Evolutionary conservation across 495 filamentous ascomycete genomes (phyloP), one percentile per base, ranked within the genome.

Genomic region (Trichoderma orchidacearum): DNA sequence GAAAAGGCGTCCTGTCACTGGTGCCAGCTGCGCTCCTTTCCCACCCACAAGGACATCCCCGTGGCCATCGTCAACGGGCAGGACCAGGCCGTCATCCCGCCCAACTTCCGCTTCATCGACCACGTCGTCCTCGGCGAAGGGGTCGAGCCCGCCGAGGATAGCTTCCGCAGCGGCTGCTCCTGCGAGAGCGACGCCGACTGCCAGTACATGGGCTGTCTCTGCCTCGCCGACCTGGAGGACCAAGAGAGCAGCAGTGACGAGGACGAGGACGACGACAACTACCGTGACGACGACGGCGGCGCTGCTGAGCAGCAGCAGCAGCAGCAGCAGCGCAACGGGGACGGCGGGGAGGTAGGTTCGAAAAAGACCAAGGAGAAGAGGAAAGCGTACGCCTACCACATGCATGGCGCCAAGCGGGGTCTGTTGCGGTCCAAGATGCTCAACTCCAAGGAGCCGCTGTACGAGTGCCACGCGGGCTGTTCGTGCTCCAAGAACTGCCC

Each of bases 391-490:
- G 74, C 75, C 0, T 80, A 80, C 54, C 63, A 75, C 56, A 64
- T 65, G 5, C 61, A 63, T 17, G 76, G 75, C 23, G 52, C 41
- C 1, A 72, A 67, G 58, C 68, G 70, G 1, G 78, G 70, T 5
- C 61, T 65, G 15, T 63, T 82, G 54, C 67, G 75, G 31, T 63
- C 60, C 45, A 67, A 67, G 51, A 63, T 83, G 32, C 75, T 83
- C 3, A 58, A 76, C 21, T 75, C 72, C 32, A 71, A 77, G 3
- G 61, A 77, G n/a, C 75, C 81, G 12, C 92, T 96, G 45, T 89
- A 85, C 63, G 93, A 98, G 66, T 98, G 93, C 66, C 89, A 88
- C 63, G 62, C 69, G 0, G 75, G 71, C 17, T 98, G 92, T 65
- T 71, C 66, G 18, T 96, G 93, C 61, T 71, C 73, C 0, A 61